Base-by-base conservation (phyloP, 2,329 filamentous ascomycete species). In the Cercospora zeae-maydis region DNA sequence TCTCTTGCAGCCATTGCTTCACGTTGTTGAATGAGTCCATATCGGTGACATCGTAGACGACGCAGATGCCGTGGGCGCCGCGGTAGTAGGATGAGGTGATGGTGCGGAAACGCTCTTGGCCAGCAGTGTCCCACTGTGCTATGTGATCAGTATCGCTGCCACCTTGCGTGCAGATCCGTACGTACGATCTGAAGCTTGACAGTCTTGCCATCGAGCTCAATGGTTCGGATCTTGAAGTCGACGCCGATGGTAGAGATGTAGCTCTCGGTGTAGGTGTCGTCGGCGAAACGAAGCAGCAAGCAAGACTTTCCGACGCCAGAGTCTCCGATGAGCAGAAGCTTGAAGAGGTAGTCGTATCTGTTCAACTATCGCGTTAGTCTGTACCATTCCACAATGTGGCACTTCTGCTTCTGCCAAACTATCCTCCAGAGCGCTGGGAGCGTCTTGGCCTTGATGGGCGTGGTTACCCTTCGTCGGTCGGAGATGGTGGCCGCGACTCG, bases 1-100 rank as follows among this genome's bases (percentile, higher is more conserved):
- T 99, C 83, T 99, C 95, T 81, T 99, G 95, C 67, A 99, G 87
- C 95, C 95, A 99, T 85, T 99, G 95, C 90, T 99, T 98, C 75
- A 99, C 95, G 83, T 98, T 99, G 88, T 99, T 98, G 91, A 99
- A 99, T 31, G 92, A 96, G 80, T 98, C 95, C 93, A 98, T 97
- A 79, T 99, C 95, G 72, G 95, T 99, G 76, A 99, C 95, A 88
- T 99, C 95, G 86, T 98, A 99, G 78, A 99, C 95, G 72, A 99
- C 93, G 82, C 95, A 99, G 82, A 99, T 99, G 74, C 95, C 95
- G 82, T 98, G 95, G 71, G 95, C 95, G 75, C 95, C 95, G 77
- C 95, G 92, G 85, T 99, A 99, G 86, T 99, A 99, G 66, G 95
- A 98, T 45, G 93, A 98, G 67, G 95, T 99, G 83, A 99, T 99